phyloP scores from a whole-genome alignment of 768 basidiomycete species.

The Epithele typhae region DNA sequence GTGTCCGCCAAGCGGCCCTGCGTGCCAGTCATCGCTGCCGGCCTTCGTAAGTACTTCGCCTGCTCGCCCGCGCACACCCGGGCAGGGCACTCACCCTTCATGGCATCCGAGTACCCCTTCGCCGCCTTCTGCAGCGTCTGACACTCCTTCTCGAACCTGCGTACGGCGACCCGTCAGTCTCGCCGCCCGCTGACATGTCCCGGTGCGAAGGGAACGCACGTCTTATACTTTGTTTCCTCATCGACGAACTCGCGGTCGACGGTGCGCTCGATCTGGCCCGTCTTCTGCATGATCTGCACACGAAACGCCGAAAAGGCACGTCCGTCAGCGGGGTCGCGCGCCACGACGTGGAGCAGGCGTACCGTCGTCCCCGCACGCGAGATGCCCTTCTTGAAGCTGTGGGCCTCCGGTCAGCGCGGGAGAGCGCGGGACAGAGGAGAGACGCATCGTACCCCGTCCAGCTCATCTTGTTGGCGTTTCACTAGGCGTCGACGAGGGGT shows the following conservation, averaged over 20 bases:
- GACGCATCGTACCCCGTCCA: slow-evolving; percentile 15
- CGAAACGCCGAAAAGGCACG: background rate
- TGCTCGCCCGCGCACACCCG: background rate
- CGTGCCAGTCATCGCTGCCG: slow-evolving; percentile 86
- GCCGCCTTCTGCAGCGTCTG: slow-evolving; percentile 90
- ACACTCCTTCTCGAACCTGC: slow-evolving; percentile 95
- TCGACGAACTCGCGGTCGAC: slow-evolving; percentile 91
- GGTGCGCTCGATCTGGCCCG: slow-evolving; percentile 95
- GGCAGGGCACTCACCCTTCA: slow-evolving; percentile 71
- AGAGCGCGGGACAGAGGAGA: no score
- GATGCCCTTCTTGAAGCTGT: slow-evolving; percentile 16
- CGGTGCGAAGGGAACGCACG: slow-evolving; percentile 45
- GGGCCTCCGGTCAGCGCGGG: no score
- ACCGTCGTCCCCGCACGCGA: slow-evolving; percentile 14
- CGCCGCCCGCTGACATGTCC: background rate
- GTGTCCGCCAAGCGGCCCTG: slow-evolving; percentile 92
- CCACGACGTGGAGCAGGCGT: background rate
- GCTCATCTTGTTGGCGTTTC: slow-evolving; percentile 12
- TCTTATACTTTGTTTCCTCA: slow-evolving; percentile 86
- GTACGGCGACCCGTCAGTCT: background rate
- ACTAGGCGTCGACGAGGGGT: no score
- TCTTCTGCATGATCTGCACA: slow-evolving; percentile 87
- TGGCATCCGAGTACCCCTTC: slow-evolving; percentile 91
- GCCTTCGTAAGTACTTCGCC: background rate
- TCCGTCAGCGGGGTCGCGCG: no score